A percentile compares a stretch with the other conserved stretches of the same genome.
These are phyloP conservation scores for Amanita jacksonii DNA, from an alignment of 768 basidiomycete genomes.

Conservation along the genomic window DNA sequence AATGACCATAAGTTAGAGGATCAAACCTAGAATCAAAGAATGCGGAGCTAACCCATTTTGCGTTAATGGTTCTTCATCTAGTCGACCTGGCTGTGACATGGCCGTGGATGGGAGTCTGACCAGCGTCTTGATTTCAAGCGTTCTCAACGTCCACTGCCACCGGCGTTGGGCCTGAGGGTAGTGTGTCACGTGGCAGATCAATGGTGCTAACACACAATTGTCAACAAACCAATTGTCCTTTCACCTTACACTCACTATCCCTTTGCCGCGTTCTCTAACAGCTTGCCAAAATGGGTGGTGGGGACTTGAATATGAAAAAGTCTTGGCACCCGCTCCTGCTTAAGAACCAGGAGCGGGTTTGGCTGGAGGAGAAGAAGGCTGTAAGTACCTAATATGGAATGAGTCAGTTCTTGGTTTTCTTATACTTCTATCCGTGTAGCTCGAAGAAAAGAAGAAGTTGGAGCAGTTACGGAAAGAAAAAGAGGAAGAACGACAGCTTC, in stretches of 20 bases:
- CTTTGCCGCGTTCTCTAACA: conserved; percentile 10
- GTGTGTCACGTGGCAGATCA: neutral
- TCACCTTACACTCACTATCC: conserved; percentile 3
- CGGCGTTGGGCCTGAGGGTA: too few relatives aligned
- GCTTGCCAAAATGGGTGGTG: conserved; percentile 85
- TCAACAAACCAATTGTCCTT: neutral
- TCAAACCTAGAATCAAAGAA: conserved; percentile 9
- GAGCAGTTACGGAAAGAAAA: conserved; percentile 96
- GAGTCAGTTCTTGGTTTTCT: conserved; percentile 8
- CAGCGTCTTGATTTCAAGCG: too few relatives aligned
- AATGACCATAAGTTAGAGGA: conserved; percentile 13
- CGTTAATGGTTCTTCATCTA: conserved; percentile 2
- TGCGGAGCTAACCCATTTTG: conserved; percentile 3
- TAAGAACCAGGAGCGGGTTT: conserved; percentile 98
- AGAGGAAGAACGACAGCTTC: conserved; percentile 93
- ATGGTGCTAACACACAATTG: too few relatives aligned
- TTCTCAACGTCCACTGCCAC: too few relatives aligned
- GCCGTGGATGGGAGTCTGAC: neutral
- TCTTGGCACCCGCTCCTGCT: conserved; percentile 98
- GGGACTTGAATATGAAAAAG: conserved; percentile 98
- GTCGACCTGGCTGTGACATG: conserved; percentile 2
- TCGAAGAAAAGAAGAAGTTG: conserved; percentile 98
- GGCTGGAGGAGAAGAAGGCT: conserved; percentile 97
- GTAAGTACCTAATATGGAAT: conserved; percentile 34
- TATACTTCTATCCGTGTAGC: conserved; percentile 34